phyloP scores from a whole-genome alignment of 73 alveolate species.

The Paramecium sexaurelia region DNA sequence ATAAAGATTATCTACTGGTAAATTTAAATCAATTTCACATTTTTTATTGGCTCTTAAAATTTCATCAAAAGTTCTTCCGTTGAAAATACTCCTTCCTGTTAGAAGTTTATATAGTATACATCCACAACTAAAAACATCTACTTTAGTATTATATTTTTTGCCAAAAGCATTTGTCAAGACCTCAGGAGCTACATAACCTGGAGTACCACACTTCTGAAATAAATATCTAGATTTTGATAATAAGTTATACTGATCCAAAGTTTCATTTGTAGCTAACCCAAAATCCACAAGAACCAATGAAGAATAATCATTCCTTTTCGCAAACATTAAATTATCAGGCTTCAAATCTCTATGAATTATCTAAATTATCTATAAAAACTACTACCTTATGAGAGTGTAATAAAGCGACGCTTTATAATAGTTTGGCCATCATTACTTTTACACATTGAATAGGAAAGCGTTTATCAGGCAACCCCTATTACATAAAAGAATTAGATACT shows the following conservation, averaged over 20 bases:
- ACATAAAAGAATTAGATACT: neutral
- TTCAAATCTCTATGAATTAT: constrained; percentile 66
- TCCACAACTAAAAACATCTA: constrained; percentile 61
- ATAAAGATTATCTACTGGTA: neutral
- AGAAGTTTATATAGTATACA: constrained; percentile 62
- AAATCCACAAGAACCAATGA: constrained; percentile 55
- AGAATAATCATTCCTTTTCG: neutral
- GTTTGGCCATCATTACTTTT: neutral
- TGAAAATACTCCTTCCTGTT: constrained; percentile 65
- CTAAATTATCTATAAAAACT: neutral
- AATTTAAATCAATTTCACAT: neutral
- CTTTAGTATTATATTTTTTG: constrained; percentile 11
- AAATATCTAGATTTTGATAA: neutral
- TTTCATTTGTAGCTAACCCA: constrained; percentile 65
- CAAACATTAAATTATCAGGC: constrained; percentile 67
- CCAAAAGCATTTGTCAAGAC: constrained; percentile 54
- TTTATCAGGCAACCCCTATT: neutral
- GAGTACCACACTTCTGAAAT: constrained; percentile 70
- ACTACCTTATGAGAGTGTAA: constrained; percentile 62
- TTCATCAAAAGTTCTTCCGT: constrained; percentile 40
- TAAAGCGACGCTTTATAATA: neutral
- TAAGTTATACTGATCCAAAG: constrained; percentile 2
- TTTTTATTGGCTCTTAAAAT: constrained; percentile 3
- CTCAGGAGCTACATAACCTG: constrained; percentile 80
- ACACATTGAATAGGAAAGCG: neutral